A percentile compares a stretch with the other conserved stretches of the same genome.
phyloP scores from a whole-genome alignment of 163 green algal genomes.

The Scenedesmus sp. region DNA sequence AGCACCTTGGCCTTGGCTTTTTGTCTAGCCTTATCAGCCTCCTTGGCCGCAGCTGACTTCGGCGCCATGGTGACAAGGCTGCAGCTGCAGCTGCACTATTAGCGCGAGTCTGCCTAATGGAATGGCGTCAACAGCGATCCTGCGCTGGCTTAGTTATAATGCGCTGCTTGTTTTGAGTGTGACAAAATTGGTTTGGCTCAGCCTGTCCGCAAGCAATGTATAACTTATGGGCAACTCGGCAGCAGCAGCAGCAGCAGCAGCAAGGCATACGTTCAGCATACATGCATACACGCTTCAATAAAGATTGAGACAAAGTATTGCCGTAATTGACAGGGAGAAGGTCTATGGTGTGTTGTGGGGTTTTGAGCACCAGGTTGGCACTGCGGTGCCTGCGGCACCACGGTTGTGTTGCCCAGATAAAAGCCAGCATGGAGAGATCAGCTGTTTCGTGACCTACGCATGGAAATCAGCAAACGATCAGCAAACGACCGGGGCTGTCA shows the following conservation, averaged over 20 bases:
- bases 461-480: too few species aligned
- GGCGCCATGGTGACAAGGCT: conserved; percentile 60
- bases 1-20: conserved; percentile 57
- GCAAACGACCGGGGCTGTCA: not conserved
- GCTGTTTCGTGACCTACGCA: too few species aligned
- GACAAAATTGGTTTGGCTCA: not conserved
- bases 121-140: not conserved
- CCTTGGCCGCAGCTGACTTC: conserved; percentile 52
- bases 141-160: not conserved
- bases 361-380: not conserved
- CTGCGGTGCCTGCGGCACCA: not conserved
- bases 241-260: not conserved
- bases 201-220: not conserved
- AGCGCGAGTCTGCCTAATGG: not conserved
- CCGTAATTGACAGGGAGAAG: not conserved
- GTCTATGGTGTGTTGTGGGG: not conserved
- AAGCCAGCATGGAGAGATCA: too few species aligned
- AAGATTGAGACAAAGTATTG: not conserved
- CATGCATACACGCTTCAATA: not conserved
- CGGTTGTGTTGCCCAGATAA: too few species aligned
- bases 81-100: not conserved
- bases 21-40: conserved; percentile 55
- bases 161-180: not conserved
- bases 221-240: not conserved
- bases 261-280: not conserved